Conservation (phyloP, 495 filamentous ascomycete species). For the Aspergillus campestris region DNA sequence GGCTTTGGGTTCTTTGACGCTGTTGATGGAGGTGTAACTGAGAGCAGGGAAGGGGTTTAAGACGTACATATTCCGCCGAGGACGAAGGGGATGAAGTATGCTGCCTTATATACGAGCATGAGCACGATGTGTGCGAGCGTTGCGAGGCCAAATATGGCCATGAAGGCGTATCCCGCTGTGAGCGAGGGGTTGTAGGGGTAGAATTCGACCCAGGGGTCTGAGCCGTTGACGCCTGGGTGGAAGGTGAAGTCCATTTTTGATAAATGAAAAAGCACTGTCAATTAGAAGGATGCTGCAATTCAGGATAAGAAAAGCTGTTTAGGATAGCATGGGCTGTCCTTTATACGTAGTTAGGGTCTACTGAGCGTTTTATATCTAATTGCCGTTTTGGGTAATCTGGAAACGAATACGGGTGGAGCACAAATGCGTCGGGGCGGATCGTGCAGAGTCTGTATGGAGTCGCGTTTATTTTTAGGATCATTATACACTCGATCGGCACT, state of each 20-base stretch:
- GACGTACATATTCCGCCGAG: conserved; percentile 49
- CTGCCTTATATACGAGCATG: conserved; percentile 34
- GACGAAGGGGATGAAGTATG: conserved; percentile 49
- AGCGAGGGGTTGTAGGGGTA: conserved; percentile 42
- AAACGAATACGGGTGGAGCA: conserved; percentile 26
- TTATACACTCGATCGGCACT: too few relatives aligned
- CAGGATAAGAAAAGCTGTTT: too few relatives aligned
- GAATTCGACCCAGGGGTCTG: conserved; percentile 29
- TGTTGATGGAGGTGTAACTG: background rate
- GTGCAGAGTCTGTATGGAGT: background rate
- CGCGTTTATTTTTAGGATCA: too few relatives aligned
- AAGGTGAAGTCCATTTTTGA: conserved; percentile 27
- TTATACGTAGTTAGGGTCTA: conserved; percentile 8
- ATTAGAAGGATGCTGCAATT: too few relatives aligned
- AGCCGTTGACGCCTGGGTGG: conserved; percentile 25
- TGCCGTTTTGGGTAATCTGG: conserved; percentile 18
- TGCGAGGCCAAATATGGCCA: conserved; percentile 37
- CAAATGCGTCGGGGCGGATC: background rate
- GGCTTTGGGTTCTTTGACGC: background rate
- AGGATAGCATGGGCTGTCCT: background rate
- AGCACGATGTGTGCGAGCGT: conserved; percentile 33
- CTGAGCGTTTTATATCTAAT: background rate
- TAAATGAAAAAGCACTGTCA: background rate
- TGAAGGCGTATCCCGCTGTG: conserved; percentile 38
- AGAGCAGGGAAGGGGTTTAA: background rate